Evolutionary conservation across 1,139 yeast genomes (phyloP).

Genomic region (Meyerozyma smithsonii): DNA sequence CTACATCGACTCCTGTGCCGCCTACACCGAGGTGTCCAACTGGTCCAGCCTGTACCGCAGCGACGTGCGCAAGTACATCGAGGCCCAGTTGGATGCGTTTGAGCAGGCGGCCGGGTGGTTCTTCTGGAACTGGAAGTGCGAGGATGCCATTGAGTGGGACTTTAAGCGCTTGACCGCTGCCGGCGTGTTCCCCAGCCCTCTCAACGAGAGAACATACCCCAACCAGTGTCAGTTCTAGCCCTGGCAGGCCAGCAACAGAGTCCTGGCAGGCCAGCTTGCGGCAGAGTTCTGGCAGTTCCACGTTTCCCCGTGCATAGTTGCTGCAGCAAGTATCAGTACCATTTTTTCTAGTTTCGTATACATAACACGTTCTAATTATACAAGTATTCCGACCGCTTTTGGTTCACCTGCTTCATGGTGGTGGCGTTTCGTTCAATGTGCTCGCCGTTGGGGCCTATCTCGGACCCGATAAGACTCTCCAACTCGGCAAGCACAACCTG

Average conservation of each 20-base stretch:
- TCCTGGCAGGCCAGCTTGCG: too few relatives aligned
- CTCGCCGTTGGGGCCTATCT: slow-evolving; percentile 1
- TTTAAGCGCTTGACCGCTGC: slow-evolving; percentile 49
- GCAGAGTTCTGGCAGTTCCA: too few relatives aligned
- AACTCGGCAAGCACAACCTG: background rate
- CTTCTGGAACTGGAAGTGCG: slow-evolving; percentile 93
- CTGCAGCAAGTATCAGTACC: too few relatives aligned
- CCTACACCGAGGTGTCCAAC: slow-evolving; percentile 45
- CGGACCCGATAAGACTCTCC: background rate
- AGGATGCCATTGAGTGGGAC: slow-evolving; percentile 85
- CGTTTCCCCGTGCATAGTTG: too few relatives aligned
- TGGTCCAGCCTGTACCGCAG: slow-evolving; percentile 60
- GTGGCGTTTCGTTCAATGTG: too few relatives aligned
- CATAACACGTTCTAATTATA: too few relatives aligned
- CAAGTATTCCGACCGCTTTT: too few relatives aligned
- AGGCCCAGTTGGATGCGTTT: slow-evolving; percentile 86
- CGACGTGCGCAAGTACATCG: slow-evolving; percentile 67
- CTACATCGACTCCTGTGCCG: slow-evolving; percentile 61
- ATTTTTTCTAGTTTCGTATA: too few relatives aligned
- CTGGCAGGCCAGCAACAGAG: too few relatives aligned
- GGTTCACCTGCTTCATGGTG: too few relatives aligned
- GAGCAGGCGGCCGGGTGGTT: slow-evolving; percentile 75
- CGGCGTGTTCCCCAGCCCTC: slow-evolving; percentile 78
- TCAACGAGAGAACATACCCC: slow-evolving; percentile 58
- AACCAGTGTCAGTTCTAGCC: slow-evolving; percentile 52